Percentiles rank a stretch among this genome's conserved stretches.
Evolutionary conservation across 2,329 filamentous ascomycete genomes (phyloP).

Genomic region (Colletotrichum truncatum): DNA sequence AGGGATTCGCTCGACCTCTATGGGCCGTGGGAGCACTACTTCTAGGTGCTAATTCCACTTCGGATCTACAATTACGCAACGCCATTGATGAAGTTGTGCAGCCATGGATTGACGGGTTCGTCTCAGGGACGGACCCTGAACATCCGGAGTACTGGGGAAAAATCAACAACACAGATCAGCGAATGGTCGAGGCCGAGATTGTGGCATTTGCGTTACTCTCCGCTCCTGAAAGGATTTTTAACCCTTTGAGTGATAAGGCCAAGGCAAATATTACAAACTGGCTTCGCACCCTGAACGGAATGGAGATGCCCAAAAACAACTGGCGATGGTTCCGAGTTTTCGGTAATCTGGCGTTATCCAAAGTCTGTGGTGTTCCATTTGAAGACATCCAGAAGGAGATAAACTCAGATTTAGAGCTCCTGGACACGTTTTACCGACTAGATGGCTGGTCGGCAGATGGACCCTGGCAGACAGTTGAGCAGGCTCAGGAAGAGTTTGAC

Average conservation of each 20-base stretch:
- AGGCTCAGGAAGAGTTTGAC: slow-evolving; percentile 27
- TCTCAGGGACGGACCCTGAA: slow-evolving; percentile 42
- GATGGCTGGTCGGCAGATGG: slow-evolving; percentile 60
- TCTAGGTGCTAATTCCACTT: slow-evolving; percentile 44
- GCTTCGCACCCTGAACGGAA: slow-evolving; percentile 52
- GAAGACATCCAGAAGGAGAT: slow-evolving; percentile 46
- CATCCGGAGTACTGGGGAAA: slow-evolving; percentile 56
- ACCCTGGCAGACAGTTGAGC: slow-evolving; percentile 43
- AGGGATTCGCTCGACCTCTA: slow-evolving; percentile 53
- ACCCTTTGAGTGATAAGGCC: slow-evolving; percentile 36
- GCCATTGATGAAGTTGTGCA: slow-evolving; percentile 24
- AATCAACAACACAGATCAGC: slow-evolving; percentile 55
- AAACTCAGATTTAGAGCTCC: slow-evolving; percentile 48
- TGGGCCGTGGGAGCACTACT: slow-evolving; percentile 49
- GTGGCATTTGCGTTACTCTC: slow-evolving; percentile 57
- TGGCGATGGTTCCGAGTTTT: slow-evolving; percentile 64
- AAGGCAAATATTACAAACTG: slow-evolving; percentile 49
- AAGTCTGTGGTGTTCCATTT: slow-evolving; percentile 47
- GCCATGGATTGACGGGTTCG: slow-evolving; percentile 43
- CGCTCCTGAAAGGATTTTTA: slow-evolving; percentile 48
- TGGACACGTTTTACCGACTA: slow-evolving; percentile 54
- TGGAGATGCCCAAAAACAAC: slow-evolving; percentile 56
- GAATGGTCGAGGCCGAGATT: slow-evolving; percentile 64
- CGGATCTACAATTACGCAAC: background rate
- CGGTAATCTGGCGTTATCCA: slow-evolving; percentile 55